These are phyloP conservation scores for Vachellia collinsii DNA, from an alignment of 306 rosid species.

Conservation along the genomic window DNA sequence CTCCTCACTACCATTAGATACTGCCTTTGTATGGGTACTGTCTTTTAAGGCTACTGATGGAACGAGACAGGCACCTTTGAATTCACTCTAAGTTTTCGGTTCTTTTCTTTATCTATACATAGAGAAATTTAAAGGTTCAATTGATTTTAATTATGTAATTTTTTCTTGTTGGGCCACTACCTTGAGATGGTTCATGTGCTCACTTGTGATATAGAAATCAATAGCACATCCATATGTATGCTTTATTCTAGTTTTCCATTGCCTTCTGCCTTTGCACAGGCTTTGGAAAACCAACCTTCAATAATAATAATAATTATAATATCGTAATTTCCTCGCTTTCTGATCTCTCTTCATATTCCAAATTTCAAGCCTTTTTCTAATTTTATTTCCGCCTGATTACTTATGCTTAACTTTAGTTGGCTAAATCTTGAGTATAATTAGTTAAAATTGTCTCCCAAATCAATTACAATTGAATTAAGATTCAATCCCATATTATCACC, in stretches of 20 bases:
- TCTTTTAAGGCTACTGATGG: neutral
- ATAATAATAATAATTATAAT: constrained; percentile 22
- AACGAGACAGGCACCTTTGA: neutral
- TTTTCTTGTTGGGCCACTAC: neutral
- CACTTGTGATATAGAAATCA: neutral
- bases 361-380: no score
- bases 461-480: no score
- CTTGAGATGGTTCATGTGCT: constrained; percentile 12
- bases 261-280: constrained; percentile 30
- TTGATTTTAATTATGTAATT: neutral
- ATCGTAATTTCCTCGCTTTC: neutral
- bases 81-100: no score
- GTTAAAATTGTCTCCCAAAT: no score
- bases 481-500: no score
- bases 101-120: no score
- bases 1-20: neutral
- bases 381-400: no score
- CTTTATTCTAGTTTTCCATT: neutral
- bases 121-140: neutral
- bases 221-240: neutral
- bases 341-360: neutral
- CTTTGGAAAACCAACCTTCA: constrained; percentile 10
- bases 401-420: no score
- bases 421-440: no score
- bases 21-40: neutral